These are phyloP conservation scores for Solanum sejunctum DNA, from an alignment of 257 asterid genomes.

Conservation along the genomic window DNA sequence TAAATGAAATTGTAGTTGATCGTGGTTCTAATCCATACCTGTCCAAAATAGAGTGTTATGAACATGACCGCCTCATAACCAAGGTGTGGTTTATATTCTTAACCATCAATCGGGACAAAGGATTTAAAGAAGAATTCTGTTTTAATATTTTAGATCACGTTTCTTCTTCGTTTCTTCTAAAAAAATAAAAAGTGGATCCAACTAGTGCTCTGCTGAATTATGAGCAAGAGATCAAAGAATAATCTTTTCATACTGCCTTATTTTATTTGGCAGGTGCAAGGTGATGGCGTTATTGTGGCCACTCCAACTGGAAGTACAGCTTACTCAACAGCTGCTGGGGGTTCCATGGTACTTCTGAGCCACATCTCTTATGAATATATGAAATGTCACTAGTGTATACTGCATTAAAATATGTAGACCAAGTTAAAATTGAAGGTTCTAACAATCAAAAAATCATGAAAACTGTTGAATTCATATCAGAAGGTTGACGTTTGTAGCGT, in stretches of 20 bases:
- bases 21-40: conserved; percentile 99
- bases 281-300: conserved; percentile 98
- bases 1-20: conserved; percentile 91
- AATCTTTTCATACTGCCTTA: not conserved
- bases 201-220: not conserved
- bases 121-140: not conserved
- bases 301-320: conserved; percentile 99
- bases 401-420: not conserved
- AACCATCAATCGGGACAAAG: not conserved
- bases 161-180: not conserved
- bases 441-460: not conserved
- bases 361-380: not conserved
- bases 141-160: not conserved
- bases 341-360: conserved; percentile 62
- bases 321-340: conserved; percentile 98
- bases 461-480: not conserved
- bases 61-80: conserved; percentile 95
- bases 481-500: not conserved
- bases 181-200: not conserved
- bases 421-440: not conserved
- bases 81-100: conserved; percentile 37
- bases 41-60: conserved; percentile 90
- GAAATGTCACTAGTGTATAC: not conserved
- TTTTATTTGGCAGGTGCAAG: conserved; percentile 64
- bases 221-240: not conserved